Base-by-base conservation (phyloP, 1,284 basidiomycete genomes). In the Agaricales sp. region DNA sequence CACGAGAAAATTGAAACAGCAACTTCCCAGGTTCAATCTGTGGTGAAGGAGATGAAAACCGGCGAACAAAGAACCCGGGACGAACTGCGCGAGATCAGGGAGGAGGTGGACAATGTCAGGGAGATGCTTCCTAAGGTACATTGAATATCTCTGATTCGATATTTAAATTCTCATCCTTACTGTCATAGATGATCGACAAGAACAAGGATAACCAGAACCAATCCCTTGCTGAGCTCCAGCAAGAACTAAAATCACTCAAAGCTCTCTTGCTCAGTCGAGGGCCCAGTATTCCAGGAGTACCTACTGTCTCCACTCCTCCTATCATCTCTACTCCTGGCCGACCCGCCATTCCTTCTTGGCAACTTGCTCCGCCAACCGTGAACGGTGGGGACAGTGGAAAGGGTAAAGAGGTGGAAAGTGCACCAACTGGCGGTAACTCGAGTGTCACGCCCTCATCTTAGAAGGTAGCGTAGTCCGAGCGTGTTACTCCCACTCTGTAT, bases 171-270 rank as follows among this genome's bases (percentile, higher is more conserved):
- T 50, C 21, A 30, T 26, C 24, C 19, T 12, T 16, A 37, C 11
- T 16, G 11, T 11, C 41, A 38, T 57, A 95, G 90, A 87, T 98
- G 85, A 86, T 98, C 52, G 91, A 96, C 53, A 94, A 92, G 69
- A 91, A 90, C 62, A 88, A 92, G 60, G 86, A 92, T 52, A 75
- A 75, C 23, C 88, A 93, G 62, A 75, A 77, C 14, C 80, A 88
- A 54, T 85, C 87, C 3, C 71, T 95, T 8, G 70, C 75, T 24
- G 92, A 94, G 55, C 73, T 99, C 14, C 94, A 98, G 61, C 84
- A 91, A 58, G 95, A 99, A 63, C 77, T 99, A 58, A 93, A 94
- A 62, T 96, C 92, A 0, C 74, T 99, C 54, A 98, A 97, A 65
- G 84, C 93, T 0, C 76, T 99, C 14, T 71, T 99, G 3, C 75